A percentile compares a stretch with the other conserved stretches of the same genome.
Evolutionary conservation across 2,329 filamentous ascomycete species (phyloP).

Genomic region (Anisogramma anomala): DNA sequence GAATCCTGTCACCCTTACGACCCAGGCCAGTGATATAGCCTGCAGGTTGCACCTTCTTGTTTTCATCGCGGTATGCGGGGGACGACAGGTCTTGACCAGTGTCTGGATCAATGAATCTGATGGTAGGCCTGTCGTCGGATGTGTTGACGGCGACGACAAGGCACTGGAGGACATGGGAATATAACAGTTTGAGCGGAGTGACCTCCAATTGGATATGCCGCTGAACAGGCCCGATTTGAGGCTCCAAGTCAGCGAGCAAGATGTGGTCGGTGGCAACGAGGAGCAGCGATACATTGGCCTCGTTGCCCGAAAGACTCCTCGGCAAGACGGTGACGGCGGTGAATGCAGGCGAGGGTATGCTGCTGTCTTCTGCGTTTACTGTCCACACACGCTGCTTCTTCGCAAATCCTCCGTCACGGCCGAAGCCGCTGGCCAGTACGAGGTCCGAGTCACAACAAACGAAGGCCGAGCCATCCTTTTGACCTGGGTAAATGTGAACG

Average conservation of each 20-base stretch:
- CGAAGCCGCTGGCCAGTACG: conserved; percentile 29
- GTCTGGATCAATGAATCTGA: conserved; percentile 46
- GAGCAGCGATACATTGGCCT: conserved; percentile 32
- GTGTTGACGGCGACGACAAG: conserved; percentile 40
- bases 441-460: conserved; percentile 38
- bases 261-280: conserved; percentile 39
- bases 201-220: conserved; percentile 36
- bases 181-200: conserved; percentile 41
- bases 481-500: conserved; percentile 17
- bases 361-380: conserved; percentile 36
- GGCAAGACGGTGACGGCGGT: conserved; percentile 35
- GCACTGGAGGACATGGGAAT: conserved; percentile 40
- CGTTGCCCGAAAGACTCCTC: conserved; percentile 27
- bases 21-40: conserved; percentile 46
- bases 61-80: conserved; percentile 24
- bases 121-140: conserved; percentile 31
- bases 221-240: conserved; percentile 34
- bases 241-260: conserved; percentile 41
- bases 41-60: conserved; percentile 24
- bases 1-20: conserved; percentile 44
- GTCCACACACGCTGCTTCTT: conserved; percentile 38
- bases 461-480: conserved; percentile 24
- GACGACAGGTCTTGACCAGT: conserved; percentile 40
- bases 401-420: conserved; percentile 25
- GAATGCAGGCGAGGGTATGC: conserved; percentile 35